A percentile compares a stretch with the other conserved stretches of the same genome.
phyloP scores from a whole-genome alignment of 441 rosid species.

The Biscutella auriculata region DNA sequence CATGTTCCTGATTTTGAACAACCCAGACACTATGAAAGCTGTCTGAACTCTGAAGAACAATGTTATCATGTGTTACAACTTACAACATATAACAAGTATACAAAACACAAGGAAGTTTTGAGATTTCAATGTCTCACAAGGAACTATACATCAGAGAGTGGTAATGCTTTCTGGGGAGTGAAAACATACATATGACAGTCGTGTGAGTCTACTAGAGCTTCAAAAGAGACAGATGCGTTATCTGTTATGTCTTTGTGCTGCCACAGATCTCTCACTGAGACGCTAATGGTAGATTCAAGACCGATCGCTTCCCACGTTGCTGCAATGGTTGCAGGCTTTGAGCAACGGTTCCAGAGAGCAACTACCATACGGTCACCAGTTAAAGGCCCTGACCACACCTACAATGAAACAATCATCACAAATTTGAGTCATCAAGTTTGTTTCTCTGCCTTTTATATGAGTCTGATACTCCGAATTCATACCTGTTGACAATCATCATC shows the following conservation, averaged over 20 bases:
- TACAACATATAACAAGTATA: not conserved
- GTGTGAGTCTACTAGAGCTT: constrained; percentile 52
- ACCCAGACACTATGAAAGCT: not conserved
- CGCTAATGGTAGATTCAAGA: constrained; percentile 48
- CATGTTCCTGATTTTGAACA: constrained; percentile 1
- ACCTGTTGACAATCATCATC: constrained; percentile 65
- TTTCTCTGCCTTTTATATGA: not conserved
- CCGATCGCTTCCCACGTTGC: constrained; percentile 63
- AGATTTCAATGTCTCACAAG: not conserved
- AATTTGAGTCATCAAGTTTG: not conserved
- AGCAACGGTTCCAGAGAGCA: constrained; percentile 85
- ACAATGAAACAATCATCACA: constrained; percentile 13
- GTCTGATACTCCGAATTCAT: not conserved
- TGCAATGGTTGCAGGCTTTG: constrained; percentile 45
- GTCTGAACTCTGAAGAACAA: not conserved
- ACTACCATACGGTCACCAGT: constrained; percentile 56
- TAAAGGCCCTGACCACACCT: constrained; percentile 95
- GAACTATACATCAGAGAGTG: constrained; percentile 24
- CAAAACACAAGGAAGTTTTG: not conserved
- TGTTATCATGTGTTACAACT: not conserved
- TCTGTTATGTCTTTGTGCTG: constrained; percentile 43
- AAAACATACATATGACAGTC: constrained; percentile 61
- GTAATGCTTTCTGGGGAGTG: constrained; percentile 26
- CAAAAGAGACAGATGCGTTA: constrained; percentile 44
- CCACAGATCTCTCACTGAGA: constrained; percentile 71